phyloP scores from a whole-genome alignment of 108 stramenopile species.

The Pseudonitzschia multistriata region DNA sequence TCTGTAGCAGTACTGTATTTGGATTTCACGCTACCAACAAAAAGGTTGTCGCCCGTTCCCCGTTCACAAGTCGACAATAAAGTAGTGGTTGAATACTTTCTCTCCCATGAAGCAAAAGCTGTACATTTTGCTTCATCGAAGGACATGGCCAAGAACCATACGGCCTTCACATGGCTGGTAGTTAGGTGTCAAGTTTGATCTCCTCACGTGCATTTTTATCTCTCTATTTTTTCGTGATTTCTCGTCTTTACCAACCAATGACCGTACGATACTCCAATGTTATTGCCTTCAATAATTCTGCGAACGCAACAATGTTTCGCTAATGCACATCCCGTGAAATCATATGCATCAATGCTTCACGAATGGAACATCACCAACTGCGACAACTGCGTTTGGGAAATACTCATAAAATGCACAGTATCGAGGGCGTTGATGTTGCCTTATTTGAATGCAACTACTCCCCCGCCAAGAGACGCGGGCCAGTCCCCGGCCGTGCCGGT shows the following conservation, averaged over 20 bases:
- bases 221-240: too few relatives aligned
- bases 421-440: constrained; percentile 49
- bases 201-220: too few relatives aligned
- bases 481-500: constrained; percentile 62
- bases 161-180: too few relatives aligned
- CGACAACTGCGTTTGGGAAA: not conserved
- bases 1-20: not conserved
- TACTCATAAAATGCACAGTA: constrained; percentile 8
- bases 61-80: not conserved
- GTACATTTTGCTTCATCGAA: too few relatives aligned
- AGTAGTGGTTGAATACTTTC: too few relatives aligned
- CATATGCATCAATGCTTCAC: not conserved
- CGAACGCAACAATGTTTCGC: too few relatives aligned
- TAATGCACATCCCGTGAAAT: not conserved
- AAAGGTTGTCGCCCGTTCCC: not conserved
- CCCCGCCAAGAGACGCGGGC: constrained; percentile 80
- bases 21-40: not conserved
- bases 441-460: constrained; percentile 70
- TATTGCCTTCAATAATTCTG: too few relatives aligned
- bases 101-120: too few relatives aligned
- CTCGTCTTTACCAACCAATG: too few relatives aligned
- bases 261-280: too few relatives aligned
- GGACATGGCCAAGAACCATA: too few relatives aligned
- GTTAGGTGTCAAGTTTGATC: too few relatives aligned
- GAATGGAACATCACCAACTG: not conserved